phyloP scores from a whole-genome alignment of 2,329 filamentous ascomycete genomes.

The Macrophomina phaseolina region DNA sequence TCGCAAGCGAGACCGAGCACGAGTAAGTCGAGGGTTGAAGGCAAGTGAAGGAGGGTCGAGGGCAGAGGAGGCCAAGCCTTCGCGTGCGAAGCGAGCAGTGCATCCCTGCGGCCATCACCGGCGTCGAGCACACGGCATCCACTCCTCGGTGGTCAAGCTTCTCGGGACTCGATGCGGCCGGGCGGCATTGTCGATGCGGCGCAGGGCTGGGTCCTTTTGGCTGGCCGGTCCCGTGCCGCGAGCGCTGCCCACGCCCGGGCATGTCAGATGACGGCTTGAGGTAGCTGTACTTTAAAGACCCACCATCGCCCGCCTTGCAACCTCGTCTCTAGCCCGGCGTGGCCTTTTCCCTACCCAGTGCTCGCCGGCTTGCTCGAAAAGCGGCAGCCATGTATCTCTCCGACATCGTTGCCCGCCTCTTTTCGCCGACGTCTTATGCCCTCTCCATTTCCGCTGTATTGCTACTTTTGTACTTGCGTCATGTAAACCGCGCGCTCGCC shows the following conservation, averaged over 20 bases:
- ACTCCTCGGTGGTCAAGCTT: neutral
- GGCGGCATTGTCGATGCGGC: neutral
- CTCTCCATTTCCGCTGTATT: neutral
- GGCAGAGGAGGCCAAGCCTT: neutral
- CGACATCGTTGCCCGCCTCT: neutral
- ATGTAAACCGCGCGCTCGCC: conserved; percentile 28
- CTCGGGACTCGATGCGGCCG: neutral
- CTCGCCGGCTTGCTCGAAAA: neutral
- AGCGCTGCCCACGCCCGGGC: neutral
- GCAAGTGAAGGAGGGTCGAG: neutral
- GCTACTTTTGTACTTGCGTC: conserved; percentile 29
- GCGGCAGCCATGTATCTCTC: neutral
- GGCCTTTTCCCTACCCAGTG: neutral
- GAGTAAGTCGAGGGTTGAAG: neutral
- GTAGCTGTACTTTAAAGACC: conserved; percentile 7
- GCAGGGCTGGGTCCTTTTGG: neutral
- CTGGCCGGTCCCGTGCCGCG: neutral
- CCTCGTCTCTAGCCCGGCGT: neutral
- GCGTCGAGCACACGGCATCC: neutral
- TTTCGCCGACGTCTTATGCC: neutral
- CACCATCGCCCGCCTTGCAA: neutral
- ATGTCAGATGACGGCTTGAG: conserved; percentile 11
- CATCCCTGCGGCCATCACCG: conserved; percentile 15
- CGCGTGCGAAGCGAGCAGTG: conserved; percentile 7
- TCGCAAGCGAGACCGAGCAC: conserved; percentile 7